These are phyloP conservation scores for Mortierella antarctica DNA, from an alignment of 192 early-diverging fungal species.

Conservation along the genomic window DNA sequence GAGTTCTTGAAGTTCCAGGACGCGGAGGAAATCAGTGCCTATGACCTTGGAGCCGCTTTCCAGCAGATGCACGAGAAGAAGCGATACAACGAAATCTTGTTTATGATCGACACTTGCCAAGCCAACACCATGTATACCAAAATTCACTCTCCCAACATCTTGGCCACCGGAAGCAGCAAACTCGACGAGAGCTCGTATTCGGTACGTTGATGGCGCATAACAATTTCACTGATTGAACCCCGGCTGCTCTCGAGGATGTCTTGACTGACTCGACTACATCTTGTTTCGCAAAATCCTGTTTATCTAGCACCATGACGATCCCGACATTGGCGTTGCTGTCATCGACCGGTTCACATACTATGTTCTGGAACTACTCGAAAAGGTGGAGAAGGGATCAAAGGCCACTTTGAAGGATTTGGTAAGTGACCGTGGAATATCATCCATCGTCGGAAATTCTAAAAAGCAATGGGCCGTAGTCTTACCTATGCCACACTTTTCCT, in stretches of 20 bases:
- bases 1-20: conserved; percentile 99
- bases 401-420: conserved; percentile 80
- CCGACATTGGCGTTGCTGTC: conserved; percentile 95
- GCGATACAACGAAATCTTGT: conserved; percentile 97
- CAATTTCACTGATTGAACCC: not conserved
- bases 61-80: conserved; percentile 98
- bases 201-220: conserved; percentile 35
- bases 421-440: conserved; percentile 3
- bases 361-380: conserved; percentile 92
- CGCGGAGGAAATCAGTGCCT: conserved; percentile 94
- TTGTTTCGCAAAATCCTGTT: not conserved
- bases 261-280: not conserved
- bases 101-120: conserved; percentile 99
- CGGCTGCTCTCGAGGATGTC: not conserved
- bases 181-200: conserved; percentile 95
- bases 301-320: conserved; percentile 82
- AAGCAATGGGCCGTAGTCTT: not conserved
- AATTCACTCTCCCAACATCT: conserved; percentile 93
- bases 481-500: not conserved
- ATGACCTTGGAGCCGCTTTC: conserved; percentile 97
- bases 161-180: conserved; percentile 89
- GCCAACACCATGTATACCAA: conserved; percentile 96
- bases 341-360: conserved; percentile 99
- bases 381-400: conserved; percentile 82
- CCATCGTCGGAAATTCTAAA: not conserved